Base-by-base conservation (phyloP, 495 filamentous ascomycete species). In the Arthonia radiata region DNA sequence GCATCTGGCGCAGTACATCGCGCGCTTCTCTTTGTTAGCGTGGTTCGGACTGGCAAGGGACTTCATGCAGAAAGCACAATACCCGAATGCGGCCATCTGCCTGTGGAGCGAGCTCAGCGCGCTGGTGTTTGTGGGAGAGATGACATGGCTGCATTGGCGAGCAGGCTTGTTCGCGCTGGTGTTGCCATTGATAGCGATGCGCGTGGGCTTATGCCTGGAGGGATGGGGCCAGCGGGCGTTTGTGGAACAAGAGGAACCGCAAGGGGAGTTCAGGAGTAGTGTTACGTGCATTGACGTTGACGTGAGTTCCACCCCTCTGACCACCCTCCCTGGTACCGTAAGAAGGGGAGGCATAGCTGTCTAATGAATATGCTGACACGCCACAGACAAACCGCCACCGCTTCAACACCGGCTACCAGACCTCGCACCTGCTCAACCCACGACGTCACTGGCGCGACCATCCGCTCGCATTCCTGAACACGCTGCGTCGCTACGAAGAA, bases 391-490 rank as follows among this genome's bases (percentile, higher is more conserved):
- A 78, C 46, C 61, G 71, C 13, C 66, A 63, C 49, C 75, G 66
- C 37, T 78, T 61, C 53, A 78, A 78, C 40, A 71, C 77, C 41
- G 71, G 71, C 28, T 78, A 75, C 43, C 71, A 78, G 42, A 76
- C 71, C 19, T 71, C 71, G 6, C 71, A 78, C 41, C 71, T 76
- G 40, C 55, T 77, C 6, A 72, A 78, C 43, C 69, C 71, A 3
- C 60, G 53, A 14, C 60, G 71, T 2, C 71, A 77, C 50, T 78
- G 71, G 71, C 57, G 71, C 25, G 67, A 75, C 24, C 71, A 77
- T 38, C 71, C 71, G 2, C 43, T 60, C 16, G 53, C 66, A 26
- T 69, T 78, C 35, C 41, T 77, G n/a, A 53, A 56, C 32, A 54
- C 61, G 29, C 71, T 71, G 39, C 36, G 51, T 4, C 54, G 53